Base-by-base conservation (phyloP, 2,329 filamentous ascomycete species). In the Kalmusia sp. region DNA sequence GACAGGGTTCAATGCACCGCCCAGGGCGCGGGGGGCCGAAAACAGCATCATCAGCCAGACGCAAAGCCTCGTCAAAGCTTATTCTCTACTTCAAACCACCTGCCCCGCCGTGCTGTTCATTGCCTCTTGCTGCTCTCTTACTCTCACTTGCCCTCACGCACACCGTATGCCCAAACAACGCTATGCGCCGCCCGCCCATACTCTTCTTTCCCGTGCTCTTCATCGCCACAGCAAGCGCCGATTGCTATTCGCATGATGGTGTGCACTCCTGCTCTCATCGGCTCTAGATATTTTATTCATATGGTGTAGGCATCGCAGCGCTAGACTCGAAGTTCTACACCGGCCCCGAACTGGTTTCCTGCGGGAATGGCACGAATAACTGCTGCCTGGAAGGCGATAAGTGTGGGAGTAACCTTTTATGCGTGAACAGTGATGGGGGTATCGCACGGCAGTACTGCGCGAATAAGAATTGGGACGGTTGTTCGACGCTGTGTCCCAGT, bases 361-460 rank as follows among this genome's bases (percentile, higher is more conserved):
- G 52, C 41, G 47, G 52, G 12, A 41, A 38, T n/a, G 12, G 15
- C 19, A 49, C 41, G 24, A 44, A 44, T 30, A 55, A 45, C 28
- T 55, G 47, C 47, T 55, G 47, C n/a, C 28, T 33, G 2, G 6
- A 22, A 5, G 47, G 35, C n/a, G 14, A 55, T 17, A 40, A 51
- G 30, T 55, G 47, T 27, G 52, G 52, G 11, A 41, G 25, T 6
- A 55, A 55, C 19, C 34, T 55, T 14, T 17, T 51, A 2, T 51
- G 52, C 35, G 15, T 30, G 6, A 15, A 45, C 17, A n/a, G 22
- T 1, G 24, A 27, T 15, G 30, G n/a, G 2, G 11, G 25, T n/a
- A 6, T 51, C 11, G 35, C 21, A 1, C 40, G 47, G 5, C 38
- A 55, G 21, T 55, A 55, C 35, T 55, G 52, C 19, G 41, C 34